Evolutionary conservation across 192 early-diverging fungal species (phyloP).

Genomic region (Thamnidium elegans): DNA sequence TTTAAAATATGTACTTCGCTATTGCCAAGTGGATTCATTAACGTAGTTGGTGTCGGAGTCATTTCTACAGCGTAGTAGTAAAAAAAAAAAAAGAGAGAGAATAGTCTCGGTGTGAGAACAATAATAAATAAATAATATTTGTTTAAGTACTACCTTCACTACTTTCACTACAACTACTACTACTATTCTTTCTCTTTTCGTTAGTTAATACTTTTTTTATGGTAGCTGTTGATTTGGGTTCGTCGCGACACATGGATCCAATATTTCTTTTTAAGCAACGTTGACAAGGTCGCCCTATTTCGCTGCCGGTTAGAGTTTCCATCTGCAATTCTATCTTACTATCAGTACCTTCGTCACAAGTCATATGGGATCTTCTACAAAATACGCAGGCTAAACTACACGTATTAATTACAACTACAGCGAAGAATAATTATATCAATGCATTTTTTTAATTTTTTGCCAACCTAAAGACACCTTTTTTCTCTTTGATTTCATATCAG

Average conservation of each 20-base stretch:
- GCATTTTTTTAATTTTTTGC: not conserved
- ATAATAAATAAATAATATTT: too few relatives aligned
- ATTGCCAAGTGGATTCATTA: not conserved
- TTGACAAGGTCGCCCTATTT: slow-evolving; percentile 73
- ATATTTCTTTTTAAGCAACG: slow-evolving; percentile 93
- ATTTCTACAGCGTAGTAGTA: not conserved
- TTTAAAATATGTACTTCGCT: slow-evolving; percentile 5
- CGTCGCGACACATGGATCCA: slow-evolving; percentile 83
- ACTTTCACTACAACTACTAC: slow-evolving; percentile 3
- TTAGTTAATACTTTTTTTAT: not conserved
- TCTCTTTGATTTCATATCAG: slow-evolving; percentile 1
- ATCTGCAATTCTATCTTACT: not conserved
- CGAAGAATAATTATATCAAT: too few relatives aligned
- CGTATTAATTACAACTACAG: not conserved
- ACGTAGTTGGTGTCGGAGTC: not conserved
- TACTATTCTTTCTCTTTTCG: slow-evolving; percentile 4
- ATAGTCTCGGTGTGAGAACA: not conserved
- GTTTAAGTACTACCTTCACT: slow-evolving; percentile 5
- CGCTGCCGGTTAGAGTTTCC: not conserved
- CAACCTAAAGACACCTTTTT: slow-evolving; percentile 12
- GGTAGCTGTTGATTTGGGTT: not conserved
- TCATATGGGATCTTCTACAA: slow-evolving; percentile 95
- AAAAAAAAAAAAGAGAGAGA: too few relatives aligned
- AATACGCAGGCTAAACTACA: slow-evolving; percentile 79
- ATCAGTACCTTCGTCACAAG: slow-evolving; percentile 75